Percentiles rank a stretch among this genome's conserved stretches.
Conservation (phyloP, 805 yeast species). For the Spathaspora passalidarum region DNA sequence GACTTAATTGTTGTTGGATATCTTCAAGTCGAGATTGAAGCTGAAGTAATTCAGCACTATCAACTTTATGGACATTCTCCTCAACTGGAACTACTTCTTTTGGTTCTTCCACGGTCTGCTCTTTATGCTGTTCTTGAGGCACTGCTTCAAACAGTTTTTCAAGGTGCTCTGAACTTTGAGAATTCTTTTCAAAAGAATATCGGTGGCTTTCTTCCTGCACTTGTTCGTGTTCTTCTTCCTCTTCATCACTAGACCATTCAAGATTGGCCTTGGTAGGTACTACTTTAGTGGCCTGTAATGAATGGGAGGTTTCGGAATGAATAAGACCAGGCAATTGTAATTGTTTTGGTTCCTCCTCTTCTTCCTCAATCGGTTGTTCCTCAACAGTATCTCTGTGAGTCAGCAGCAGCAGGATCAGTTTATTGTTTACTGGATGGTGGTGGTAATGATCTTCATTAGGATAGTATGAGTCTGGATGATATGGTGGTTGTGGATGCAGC, state of each 20-base stretch:
- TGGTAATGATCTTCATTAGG: not conserved
- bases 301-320: not conserved
- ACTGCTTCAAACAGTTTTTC: not conserved
- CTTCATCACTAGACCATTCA: slow-evolving; percentile 88
- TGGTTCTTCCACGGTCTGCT: not conserved
- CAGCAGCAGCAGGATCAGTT: not conserved
- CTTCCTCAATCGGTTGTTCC: not conserved
- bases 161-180: not conserved
- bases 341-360: not conserved
- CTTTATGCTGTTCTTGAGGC: not conserved
- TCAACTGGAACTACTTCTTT: not conserved
- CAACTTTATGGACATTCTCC: not conserved
- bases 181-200: not conserved
- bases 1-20: slow-evolving; percentile 18
- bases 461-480: not conserved
- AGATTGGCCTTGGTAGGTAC: slow-evolving; percentile 83
- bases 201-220: not conserved
- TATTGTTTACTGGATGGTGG: not conserved
- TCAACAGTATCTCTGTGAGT: not conserved
- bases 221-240: slow-evolving; percentile 30
- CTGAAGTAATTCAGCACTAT: slow-evolving; percentile 1
- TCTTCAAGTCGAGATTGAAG: slow-evolving; percentile 20
- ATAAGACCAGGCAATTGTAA: not conserved
- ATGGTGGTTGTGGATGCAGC: not conserved
- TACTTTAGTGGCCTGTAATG: slow-evolving; percentile 61